Base-by-base conservation (phyloP, 1,284 basidiomycete genomes). In the Cryptococcus sp. region DNA sequence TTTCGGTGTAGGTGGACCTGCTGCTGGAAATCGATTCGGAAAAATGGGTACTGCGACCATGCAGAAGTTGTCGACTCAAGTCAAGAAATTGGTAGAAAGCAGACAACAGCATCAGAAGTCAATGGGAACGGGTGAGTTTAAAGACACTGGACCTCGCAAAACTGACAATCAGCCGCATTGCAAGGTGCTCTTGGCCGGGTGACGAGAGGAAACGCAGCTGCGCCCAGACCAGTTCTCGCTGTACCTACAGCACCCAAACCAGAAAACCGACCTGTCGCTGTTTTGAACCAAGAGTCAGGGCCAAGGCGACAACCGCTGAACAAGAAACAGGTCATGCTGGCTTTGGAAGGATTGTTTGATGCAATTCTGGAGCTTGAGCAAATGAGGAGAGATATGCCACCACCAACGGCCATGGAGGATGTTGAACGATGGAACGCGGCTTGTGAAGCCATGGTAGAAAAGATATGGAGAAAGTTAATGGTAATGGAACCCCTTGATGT, bases 31-130 rank as follows among this genome's bases (percentile, higher is more conserved):
- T 58, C 63, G 73, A 33, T 71, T 77, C 53, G 81, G 92, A 59
- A 91, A 90, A 48, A 95, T 87, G 71, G 95, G 73, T 7, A 60
- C 62, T 14, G 62, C 65, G 38, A 70, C 94, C 0, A 94, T 98
- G 90, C 88, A 94, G 67, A 84, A 90, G 58, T 94, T 99, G 89
- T 90, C 95, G 64, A 86, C 90, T 59, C 95, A 99, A 73, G 95
- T 99, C 11, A 94, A 98, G 78, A 82, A 95, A 57, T 90, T 99
- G 61, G 93, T 99, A 15, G 92, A 87, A 67, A 92, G 89, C 72
- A 90, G 93, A 3, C 85, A 91, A 64, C 81, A 89, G 73, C 83
- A 89, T 62, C 89, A 92, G 72, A 87, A 86, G 74, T 87, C 89
- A 69, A 89, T 88, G 70, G 85, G 85, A 11, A 63, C 84, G 46